A percentile compares a stretch with the other conserved stretches of the same genome.
Conservation (phyloP, 176 grass and related monocot species). For the Aegilops sharonensis region DNA sequence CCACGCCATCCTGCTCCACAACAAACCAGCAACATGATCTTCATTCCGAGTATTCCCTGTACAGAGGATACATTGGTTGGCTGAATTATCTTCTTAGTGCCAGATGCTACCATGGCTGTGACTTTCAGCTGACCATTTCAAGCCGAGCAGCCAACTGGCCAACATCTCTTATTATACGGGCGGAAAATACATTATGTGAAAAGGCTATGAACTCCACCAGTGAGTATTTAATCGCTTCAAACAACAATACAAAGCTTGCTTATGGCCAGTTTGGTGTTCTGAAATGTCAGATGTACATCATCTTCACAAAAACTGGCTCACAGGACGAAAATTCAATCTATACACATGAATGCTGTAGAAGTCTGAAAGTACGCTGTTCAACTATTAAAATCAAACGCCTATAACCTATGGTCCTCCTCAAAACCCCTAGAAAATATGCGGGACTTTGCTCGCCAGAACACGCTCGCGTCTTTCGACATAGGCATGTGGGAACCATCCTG, state of each 20-base stretch:
- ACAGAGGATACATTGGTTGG: not conserved
- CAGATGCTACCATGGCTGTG: not conserved
- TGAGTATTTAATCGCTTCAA: not conserved
- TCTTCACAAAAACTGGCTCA: not conserved
- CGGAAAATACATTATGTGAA: not conserved
- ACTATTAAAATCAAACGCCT: constrained; percentile 15
- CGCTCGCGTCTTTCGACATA: constrained; percentile 72
- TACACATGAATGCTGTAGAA: constrained; percentile 15
- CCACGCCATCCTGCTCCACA: not conserved
- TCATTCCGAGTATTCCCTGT: not conserved
- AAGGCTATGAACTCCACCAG: not conserved
- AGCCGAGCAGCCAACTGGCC: not conserved
- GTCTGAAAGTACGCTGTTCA: not conserved
- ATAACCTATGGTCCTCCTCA: not conserved
- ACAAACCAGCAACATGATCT: not conserved
- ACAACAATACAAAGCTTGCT: not conserved
- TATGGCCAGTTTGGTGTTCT: not conserved
- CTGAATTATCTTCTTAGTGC: not conserved
- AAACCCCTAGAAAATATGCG: constrained; percentile 67
- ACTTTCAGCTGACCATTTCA: not conserved
- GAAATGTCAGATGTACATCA: not conserved
- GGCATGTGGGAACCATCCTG: constrained; percentile 86
- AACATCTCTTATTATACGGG: not conserved
- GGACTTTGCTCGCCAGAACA: constrained; percentile 84
- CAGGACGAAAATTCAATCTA: constrained; percentile 7